Evolutionary conservation across 1,139 yeast genomes (phyloP).

Genomic region (Suhomyces yuchorum): DNA sequence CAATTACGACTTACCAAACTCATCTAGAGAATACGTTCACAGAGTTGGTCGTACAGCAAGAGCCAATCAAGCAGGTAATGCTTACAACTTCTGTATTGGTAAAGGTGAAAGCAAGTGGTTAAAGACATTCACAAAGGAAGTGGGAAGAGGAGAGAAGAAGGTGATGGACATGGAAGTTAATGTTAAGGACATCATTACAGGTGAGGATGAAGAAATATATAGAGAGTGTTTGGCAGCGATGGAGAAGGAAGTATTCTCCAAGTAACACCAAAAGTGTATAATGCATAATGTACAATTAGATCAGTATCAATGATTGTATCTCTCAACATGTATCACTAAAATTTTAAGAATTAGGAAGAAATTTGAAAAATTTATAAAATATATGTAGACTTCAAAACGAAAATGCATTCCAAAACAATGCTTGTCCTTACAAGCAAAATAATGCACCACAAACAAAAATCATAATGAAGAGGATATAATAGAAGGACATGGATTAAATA

Average conservation of each 20-base stretch:
- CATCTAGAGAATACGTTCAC: conserved; percentile 90
- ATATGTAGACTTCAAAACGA: too few relatives aligned
- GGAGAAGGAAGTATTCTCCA: conserved; percentile 25
- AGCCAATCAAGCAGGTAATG: conserved; percentile 77
- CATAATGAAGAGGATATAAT: too few relatives aligned
- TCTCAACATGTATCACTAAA: too few relatives aligned
- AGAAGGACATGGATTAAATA: too few relatives aligned
- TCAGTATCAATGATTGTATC: too few relatives aligned
- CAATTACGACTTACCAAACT: conserved; percentile 87
- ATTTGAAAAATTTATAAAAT: too few relatives aligned
- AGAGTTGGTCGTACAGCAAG: conserved; percentile 97
- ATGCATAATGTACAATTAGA: neutral
- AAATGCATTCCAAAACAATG: too few relatives aligned
- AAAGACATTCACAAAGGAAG: conserved; percentile 48
- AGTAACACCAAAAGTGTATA: neutral
- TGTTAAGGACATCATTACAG: conserved; percentile 23
- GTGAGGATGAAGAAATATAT: conserved; percentile 31
- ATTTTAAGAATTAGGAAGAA: too few relatives aligned
- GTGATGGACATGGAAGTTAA: conserved; percentile 29
- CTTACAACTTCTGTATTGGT: conserved; percentile 70
- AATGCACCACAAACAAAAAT: too few relatives aligned
- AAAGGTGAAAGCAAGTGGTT: conserved; percentile 76
- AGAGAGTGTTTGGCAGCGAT: conserved; percentile 28
- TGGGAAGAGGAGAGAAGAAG: conserved; percentile 32
- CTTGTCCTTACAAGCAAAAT: too few relatives aligned